Percentiles rank a stretch among this genome's conserved stretches.
phyloP scores from a whole-genome alignment of 106 monocot species.

The Chionographis japonica region DNA sequence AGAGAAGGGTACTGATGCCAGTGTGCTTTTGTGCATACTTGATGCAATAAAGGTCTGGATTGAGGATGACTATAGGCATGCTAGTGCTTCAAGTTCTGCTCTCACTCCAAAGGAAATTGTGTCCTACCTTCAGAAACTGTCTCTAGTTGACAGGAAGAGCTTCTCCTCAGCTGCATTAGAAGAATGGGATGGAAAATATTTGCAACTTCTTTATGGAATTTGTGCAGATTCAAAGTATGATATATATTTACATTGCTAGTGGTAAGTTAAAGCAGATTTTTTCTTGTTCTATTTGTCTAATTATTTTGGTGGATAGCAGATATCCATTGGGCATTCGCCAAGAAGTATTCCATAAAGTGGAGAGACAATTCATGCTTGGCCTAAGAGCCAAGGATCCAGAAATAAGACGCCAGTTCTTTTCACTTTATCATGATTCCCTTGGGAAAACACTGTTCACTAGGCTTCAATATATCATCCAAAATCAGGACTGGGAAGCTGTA shows the following conservation, averaged over 20 bases:
- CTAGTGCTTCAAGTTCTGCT: constrained; percentile 33
- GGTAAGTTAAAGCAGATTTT: neutral
- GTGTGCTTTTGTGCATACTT: constrained; percentile 82
- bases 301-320: constrained; percentile 34
- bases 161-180: constrained; percentile 52
- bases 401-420: constrained; percentile 75
- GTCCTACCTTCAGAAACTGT: constrained; percentile 85
- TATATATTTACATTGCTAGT: neutral
- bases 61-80: constrained; percentile 58
- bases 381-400: constrained; percentile 90
- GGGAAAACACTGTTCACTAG: constrained; percentile 64
- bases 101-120: constrained; percentile 78
- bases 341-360: constrained; percentile 92
- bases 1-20: constrained; percentile 79
- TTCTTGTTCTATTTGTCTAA: neutral
- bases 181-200: constrained; percentile 94
- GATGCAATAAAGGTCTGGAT: constrained; percentile 84
- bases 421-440: constrained; percentile 81
- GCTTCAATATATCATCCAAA: constrained; percentile 93
- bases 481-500: constrained; percentile 96
- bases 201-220: constrained; percentile 86
- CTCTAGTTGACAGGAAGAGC: constrained; percentile 74
- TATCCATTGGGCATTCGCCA: constrained; percentile 65
- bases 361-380: constrained; percentile 95
- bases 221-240: constrained; percentile 92